Percentiles rank a stretch among this genome's conserved stretches.
Evolutionary conservation across 306 rosid genomes (phyloP).

Genomic region (Ormosia semicastrata): DNA sequence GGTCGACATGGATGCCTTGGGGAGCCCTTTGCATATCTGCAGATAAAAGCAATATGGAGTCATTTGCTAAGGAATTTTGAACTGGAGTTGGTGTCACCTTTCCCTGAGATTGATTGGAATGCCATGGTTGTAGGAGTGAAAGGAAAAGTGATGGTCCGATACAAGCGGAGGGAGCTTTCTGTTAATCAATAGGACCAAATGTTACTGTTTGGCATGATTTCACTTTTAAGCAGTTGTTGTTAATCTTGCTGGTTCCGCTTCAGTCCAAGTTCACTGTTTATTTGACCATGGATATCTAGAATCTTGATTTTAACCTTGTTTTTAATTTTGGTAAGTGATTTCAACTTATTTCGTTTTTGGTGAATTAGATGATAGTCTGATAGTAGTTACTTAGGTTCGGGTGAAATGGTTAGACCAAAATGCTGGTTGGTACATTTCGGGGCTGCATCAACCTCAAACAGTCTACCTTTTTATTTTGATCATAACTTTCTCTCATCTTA

Average conservation of each 20-base stretch:
- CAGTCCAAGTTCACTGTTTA: slow-evolving; percentile 4
- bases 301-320: slow-evolving; percentile 21
- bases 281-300: slow-evolving; percentile 25
- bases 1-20: slow-evolving; percentile 99
- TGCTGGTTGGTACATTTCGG: background rate
- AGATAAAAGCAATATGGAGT: slow-evolving; percentile 94
- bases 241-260: slow-evolving; percentile 22
- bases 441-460: background rate
- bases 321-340: slow-evolving; percentile 8
- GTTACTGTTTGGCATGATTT: slow-evolving; percentile 1
- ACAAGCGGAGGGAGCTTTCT: slow-evolving; percentile 72
- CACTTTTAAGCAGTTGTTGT: slow-evolving; percentile 2
- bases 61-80: slow-evolving; percentile 94
- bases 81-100: slow-evolving; percentile 78
- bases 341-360: background rate
- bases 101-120: slow-evolving; percentile 96
- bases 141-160: slow-evolving; percentile 91
- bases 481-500: background rate
- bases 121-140: slow-evolving; percentile 99
- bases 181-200: slow-evolving; percentile 30
- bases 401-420: slow-evolving; percentile 15
- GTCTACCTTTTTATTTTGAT: background rate
- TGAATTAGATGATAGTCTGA: background rate
- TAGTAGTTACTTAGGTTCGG: background rate
- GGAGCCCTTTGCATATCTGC: slow-evolving; percentile 95